Percentiles rank a stretch among this genome's conserved stretches.
Conservation (phyloP, 2,329 filamentous ascomycete species). For the Pyrenophora graminea region DNA sequence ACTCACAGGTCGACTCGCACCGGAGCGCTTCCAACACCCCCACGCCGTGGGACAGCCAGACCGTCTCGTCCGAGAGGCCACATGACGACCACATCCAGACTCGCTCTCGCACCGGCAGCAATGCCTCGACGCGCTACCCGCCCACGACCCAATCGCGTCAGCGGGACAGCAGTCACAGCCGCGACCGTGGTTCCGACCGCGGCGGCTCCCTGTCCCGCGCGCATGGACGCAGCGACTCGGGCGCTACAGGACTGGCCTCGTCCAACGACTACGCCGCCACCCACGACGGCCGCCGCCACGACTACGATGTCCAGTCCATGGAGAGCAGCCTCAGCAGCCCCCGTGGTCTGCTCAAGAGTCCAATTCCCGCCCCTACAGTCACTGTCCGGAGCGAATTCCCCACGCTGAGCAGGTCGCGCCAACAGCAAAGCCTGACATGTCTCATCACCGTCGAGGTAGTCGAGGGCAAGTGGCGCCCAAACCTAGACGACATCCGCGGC, state of each 20-base stretch:
- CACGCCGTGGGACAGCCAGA: slow-evolving; percentile 68
- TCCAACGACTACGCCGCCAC: slow-evolving; percentile 81
- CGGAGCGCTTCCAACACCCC: slow-evolving; percentile 61
- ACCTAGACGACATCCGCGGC: slow-evolving; percentile 73
- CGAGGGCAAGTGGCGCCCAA: slow-evolving; percentile 86
- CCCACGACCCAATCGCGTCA: slow-evolving; percentile 33
- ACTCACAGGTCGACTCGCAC: slow-evolving; percentile 18
- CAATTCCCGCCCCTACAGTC: slow-evolving; percentile 88
- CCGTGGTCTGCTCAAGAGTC: slow-evolving; percentile 72
- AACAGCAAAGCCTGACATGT: slow-evolving; percentile 94
- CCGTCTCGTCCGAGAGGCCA: slow-evolving; percentile 49
- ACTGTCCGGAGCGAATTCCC: slow-evolving; percentile 96
- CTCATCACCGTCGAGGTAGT: slow-evolving; percentile 92
- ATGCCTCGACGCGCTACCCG: slow-evolving; percentile 39
- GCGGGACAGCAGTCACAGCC: slow-evolving; percentile 47
- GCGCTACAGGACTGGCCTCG: slow-evolving; percentile 70
- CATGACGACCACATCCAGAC: slow-evolving; percentile 48
- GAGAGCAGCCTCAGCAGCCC: slow-evolving; percentile 81
- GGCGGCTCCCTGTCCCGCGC: slow-evolving; percentile 46
- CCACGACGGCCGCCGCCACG: slow-evolving; percentile 76
- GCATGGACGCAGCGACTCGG: slow-evolving; percentile 80
- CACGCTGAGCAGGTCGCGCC: slow-evolving; percentile 85
- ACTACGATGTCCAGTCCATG: slow-evolving; percentile 97
- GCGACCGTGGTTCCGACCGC: slow-evolving; percentile 45
- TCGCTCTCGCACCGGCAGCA: slow-evolving; percentile 41